Percentiles rank a stretch among this genome's conserved stretches.
Conservation (phyloP, 345 rosid species). For the Moricandia moricandioides region DNA sequence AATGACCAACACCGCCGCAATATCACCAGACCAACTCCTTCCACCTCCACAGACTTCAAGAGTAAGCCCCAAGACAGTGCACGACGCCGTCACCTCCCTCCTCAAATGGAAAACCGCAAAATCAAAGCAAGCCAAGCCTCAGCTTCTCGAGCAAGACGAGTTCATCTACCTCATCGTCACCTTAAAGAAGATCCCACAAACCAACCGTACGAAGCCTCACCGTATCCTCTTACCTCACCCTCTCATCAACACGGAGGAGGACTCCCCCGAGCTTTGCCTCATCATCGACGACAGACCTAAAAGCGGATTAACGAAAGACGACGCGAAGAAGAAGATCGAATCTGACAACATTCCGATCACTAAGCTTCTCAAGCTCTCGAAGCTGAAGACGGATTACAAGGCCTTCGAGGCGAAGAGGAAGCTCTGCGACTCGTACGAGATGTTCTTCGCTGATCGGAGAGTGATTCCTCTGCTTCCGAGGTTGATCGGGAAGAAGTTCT, state of each 20-base stretch:
- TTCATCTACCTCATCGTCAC: constrained; percentile 55
- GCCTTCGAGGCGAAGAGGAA: constrained; percentile 34
- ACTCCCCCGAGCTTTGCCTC: constrained; percentile 61
- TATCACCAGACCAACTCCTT: constrained; percentile 12
- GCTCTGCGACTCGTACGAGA: constrained; percentile 37
- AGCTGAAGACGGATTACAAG: constrained; percentile 34
- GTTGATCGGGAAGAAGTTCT: constrained; percentile 74
- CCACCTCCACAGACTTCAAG: constrained; percentile 3
- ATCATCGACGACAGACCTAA: constrained; percentile 72
- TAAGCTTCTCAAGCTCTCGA: constrained; percentile 64
- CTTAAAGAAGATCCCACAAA: constrained; percentile 65
- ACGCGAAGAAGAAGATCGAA: constrained; percentile 58
- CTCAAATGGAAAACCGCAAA: constrained; percentile 54
- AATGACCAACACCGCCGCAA: constrained; percentile 32
- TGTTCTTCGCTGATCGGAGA: constrained; percentile 37
- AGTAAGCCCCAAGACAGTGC: constrained; percentile 41
- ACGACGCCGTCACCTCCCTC: constrained; percentile 47
- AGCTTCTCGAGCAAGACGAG: constrained; percentile 70
- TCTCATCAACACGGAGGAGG: constrained; percentile 37
- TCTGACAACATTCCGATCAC: constrained; percentile 59
- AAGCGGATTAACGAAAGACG: constrained; percentile 58
- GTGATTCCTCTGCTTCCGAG: constrained; percentile 56
- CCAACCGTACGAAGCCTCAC: constrained; percentile 48
- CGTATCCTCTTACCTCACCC: constrained; percentile 58
- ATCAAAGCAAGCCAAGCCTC: constrained; percentile 51